Percentiles rank a stretch among this genome's conserved stretches.
These are phyloP conservation scores for Fusarium graminum DNA, from an alignment of 2,329 filamentous ascomycete species.

Conservation along the genomic window DNA sequence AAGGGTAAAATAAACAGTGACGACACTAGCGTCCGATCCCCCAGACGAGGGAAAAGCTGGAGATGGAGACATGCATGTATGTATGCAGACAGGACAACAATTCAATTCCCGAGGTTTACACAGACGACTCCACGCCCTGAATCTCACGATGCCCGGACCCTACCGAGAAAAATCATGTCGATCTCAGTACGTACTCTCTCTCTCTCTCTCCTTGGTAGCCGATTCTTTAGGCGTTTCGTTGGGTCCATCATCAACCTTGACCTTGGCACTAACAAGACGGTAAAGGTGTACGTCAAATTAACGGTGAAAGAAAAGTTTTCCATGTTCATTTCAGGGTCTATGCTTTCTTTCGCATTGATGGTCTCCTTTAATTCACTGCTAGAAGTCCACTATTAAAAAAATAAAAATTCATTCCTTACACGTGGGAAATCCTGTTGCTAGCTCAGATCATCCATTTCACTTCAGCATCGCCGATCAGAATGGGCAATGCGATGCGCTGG, in stretches of 20 bases:
- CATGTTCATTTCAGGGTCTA: constrained; percentile 24
- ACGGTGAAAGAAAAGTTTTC: constrained; percentile 4
- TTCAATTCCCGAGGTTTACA: neutral
- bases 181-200: constrained; percentile 36
- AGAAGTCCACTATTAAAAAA: constrained; percentile 5
- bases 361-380: neutral
- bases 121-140: constrained; percentile 1
- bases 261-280: constrained; percentile 16
- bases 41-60: constrained; percentile 7
- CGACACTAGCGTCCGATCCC: constrained; percentile 17
- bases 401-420: constrained; percentile 25
- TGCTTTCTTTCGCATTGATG: constrained; percentile 2
- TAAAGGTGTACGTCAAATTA: neutral
- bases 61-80: constrained; percentile 25
- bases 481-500: constrained; percentile 35
- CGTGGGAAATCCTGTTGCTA: constrained; percentile 17
- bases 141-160: constrained; percentile 37
- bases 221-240: constrained; percentile 14
- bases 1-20: constrained; percentile 24
- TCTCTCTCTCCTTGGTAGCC: neutral
- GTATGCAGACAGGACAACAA: too few species aligned
- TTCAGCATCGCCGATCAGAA: constrained; percentile 37
- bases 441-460: constrained; percentile 40
- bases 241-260: constrained; percentile 18
- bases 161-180: constrained; percentile 48